phyloP scores from a whole-genome alignment of 1,284 basidiomycete genomes.

The Pseudozyma tsukubaensis region DNA sequence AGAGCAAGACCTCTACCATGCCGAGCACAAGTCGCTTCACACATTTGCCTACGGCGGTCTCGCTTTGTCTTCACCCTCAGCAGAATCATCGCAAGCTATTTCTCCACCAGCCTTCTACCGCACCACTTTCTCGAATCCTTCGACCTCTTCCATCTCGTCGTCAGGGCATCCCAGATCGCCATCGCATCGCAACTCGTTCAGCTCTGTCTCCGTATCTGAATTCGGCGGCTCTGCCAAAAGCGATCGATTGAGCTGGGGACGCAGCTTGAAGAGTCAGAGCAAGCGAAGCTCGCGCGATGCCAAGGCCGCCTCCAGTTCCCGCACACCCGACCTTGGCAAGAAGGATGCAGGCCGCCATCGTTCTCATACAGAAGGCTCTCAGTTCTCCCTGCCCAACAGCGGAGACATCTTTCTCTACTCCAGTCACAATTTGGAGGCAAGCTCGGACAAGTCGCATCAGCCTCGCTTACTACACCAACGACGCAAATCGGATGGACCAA shows the following conservation, averaged over 20 bases:
- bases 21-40: conserved; percentile 35
- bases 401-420: conserved; percentile 46
- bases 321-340: conserved; percentile 12
- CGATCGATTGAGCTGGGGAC: conserved; percentile 50
- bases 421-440: conserved; percentile 28
- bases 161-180: conserved; percentile 31
- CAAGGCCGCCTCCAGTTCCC: conserved; percentile 11
- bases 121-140: conserved; percentile 51
- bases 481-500: conserved; percentile 45
- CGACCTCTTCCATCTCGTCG: conserved; percentile 45
- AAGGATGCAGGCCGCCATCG: conserved; percentile 29
- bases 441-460: conserved; percentile 13
- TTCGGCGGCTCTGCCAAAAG: conserved; percentile 35
- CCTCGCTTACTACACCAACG: conserved; percentile 39
- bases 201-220: conserved; percentile 44
- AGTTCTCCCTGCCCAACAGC: conserved; percentile 26
- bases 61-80: conserved; percentile 17
- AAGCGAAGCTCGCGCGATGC: conserved; percentile 40
- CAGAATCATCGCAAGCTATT: conserved; percentile 20
- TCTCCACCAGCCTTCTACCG: conserved; percentile 34
- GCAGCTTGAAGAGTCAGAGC: conserved; percentile 33
- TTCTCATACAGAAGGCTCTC: conserved; percentile 42
- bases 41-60: conserved; percentile 34
- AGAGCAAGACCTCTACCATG: conserved; percentile 40
- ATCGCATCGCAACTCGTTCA: conserved; percentile 51